Conservation (phyloP, 441 rosid genomes). For the Eugenia klotzschiana region DNA sequence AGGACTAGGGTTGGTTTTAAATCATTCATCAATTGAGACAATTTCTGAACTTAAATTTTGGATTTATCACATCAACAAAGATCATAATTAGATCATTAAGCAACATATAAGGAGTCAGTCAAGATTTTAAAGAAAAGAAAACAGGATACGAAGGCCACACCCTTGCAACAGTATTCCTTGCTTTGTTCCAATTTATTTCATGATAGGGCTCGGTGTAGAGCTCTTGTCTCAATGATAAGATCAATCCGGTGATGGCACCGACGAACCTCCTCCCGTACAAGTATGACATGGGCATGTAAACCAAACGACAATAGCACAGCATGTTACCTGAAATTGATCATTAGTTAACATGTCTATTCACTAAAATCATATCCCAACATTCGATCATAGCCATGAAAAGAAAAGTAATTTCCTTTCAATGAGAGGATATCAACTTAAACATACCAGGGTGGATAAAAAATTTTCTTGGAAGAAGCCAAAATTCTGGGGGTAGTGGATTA, state of each 20-base stretch:
- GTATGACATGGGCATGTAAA: constrained; percentile 51
- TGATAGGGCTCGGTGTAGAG: constrained; percentile 31
- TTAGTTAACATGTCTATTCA: not conserved
- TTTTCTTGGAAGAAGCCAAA: constrained; percentile 44
- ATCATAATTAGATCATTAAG: not conserved
- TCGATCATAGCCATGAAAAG: not conserved
- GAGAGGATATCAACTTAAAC: not conserved
- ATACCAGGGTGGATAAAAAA: constrained; percentile 45
- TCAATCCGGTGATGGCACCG: constrained; percentile 24
- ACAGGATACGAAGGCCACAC: constrained; percentile 1
- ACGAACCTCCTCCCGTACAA: constrained; percentile 44
- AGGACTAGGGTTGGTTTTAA: not conserved
- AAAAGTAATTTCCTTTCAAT: not conserved
- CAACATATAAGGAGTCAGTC: not conserved
- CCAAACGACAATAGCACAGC: constrained; percentile 35
- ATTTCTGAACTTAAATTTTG: not conserved
- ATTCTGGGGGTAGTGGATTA: constrained; percentile 66
- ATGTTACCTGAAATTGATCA: constrained; percentile 17
- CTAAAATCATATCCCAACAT: not conserved
- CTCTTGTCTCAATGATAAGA: constrained; percentile 27
- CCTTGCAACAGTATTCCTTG: constrained; percentile 25
- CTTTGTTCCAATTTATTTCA: constrained; percentile 29
- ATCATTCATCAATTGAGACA: not conserved
- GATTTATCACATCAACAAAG: not conserved
- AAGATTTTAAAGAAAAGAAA: not conserved